phyloP scores from a whole-genome alignment of 305 asterid species.

The Striga hermonthica region DNA sequence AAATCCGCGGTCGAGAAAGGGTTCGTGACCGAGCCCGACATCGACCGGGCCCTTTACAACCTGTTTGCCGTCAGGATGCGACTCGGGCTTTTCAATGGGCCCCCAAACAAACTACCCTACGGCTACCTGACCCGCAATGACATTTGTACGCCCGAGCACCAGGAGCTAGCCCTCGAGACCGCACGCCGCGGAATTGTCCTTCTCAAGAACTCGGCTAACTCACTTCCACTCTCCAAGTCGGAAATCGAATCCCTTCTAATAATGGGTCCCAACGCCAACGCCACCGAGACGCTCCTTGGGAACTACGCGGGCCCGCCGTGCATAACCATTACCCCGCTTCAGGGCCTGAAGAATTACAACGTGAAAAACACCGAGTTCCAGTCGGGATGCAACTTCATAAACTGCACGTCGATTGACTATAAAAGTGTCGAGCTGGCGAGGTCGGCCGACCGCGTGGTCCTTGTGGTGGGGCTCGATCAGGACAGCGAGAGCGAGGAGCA shows the following conservation, averaged over 20 bases:
- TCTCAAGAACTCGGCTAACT: conserved; percentile 42
- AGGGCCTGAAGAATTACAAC: conserved; percentile 45
- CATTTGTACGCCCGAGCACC: conserved; percentile 50
- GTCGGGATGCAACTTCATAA: neutral
- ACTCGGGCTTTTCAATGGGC: neutral
- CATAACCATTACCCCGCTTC: conserved; percentile 48
- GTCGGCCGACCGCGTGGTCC: conserved; percentile 44
- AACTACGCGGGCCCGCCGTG: conserved; percentile 67
- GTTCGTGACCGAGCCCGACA: neutral
- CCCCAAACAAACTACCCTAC: conserved; percentile 21
- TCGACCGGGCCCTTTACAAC: neutral
- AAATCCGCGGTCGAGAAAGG: neutral
- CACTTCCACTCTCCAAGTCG: conserved; percentile 48
- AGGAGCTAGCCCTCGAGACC: conserved; percentile 49
- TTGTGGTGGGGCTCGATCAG: conserved; percentile 64
- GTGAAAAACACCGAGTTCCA: conserved; percentile 13
- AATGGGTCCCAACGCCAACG: conserved; percentile 57
- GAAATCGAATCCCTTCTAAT: conserved; percentile 47
- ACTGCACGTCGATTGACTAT: conserved; percentile 13
- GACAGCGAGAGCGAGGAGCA: conserved; percentile 49
- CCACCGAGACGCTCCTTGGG: conserved; percentile 48
- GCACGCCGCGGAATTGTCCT: conserved; percentile 59
- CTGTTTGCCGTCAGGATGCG: neutral
- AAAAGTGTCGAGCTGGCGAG: conserved; percentile 35
- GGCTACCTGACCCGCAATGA: conserved; percentile 41